Percentiles rank a stretch among this genome's conserved stretches.
Conservation (phyloP, 148 eudicot species). For the Mesembryanthemum crystallinum region DNA sequence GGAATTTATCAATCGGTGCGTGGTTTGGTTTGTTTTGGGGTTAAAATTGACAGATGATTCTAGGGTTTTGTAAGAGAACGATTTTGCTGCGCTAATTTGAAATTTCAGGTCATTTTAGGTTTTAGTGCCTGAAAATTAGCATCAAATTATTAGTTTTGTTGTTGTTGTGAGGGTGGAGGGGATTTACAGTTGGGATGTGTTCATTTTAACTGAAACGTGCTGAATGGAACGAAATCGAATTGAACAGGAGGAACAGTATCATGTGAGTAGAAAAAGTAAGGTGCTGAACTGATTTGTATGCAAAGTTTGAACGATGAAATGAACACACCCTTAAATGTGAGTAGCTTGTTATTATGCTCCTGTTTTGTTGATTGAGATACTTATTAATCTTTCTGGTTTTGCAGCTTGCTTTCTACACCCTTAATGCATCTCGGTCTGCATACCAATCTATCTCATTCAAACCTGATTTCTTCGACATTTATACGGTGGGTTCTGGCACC, state of each 20-base stretch:
- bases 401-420: conserved; percentile 75
- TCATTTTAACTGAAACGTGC: too few species aligned
- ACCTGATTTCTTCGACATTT: conserved; percentile 76
- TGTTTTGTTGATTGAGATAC: too few species aligned
- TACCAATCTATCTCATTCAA: conserved; percentile 76
- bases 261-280: too few species aligned
- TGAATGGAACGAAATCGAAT: too few species aligned
- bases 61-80: conserved; percentile 16
- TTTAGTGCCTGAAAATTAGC: background rate
- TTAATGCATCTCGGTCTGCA: conserved; percentile 92
- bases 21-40: background rate
- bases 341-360: background rate
- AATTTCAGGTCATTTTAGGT: background rate
- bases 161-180: background rate
- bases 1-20: too few species aligned
- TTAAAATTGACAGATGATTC: background rate
- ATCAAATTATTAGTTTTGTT: background rate
- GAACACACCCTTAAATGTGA: too few species aligned
- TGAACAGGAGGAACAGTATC: too few species aligned
- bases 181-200: background rate
- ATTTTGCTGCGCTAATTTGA: background rate
- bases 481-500: conserved; percentile 41
- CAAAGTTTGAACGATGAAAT: too few species aligned
- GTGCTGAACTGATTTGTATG: too few species aligned
- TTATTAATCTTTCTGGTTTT: background rate